Evolutionary conservation across 345 rosid species (phyloP), one percentile per base, ranked within the genome.

Genomic region (Mercurialis annua): DNA sequence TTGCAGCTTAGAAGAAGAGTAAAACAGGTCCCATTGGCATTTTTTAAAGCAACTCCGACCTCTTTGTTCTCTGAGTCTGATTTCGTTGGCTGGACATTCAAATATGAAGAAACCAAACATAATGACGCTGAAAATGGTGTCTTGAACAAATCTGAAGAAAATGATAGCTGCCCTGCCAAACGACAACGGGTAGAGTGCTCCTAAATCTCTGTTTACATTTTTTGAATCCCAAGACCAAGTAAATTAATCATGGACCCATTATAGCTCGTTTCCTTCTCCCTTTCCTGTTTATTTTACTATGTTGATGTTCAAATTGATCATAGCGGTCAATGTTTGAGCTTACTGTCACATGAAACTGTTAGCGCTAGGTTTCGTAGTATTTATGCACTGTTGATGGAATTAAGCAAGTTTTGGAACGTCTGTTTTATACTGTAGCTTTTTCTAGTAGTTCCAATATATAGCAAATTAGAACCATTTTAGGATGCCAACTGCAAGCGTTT

Each of bases 21-120:
- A 18, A 94, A 94, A 71, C 95, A 94, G 77, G 96, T 91, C 30
- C 95, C 99, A 6, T 73, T 89, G 77, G 96, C 96, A 6, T 86
- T 87, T 73, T 89, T 89, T 70, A 87, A 76, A 67, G 50, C 80
- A 48, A 77, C 77, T 6, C 94, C 97, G 14, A 63, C 92, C 12
- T 77, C 77, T 26, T 73, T 93, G 81, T 93, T 93, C 75, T 77
- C 85, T 0, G 92, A 87, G 20, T 73, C 90, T 6, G 94, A 93
- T 64, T 90, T 87, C 75, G 65, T 83, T 1, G 91, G 98, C 8
- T 94, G 99, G 97, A 78, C 92, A 4, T 94, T 91, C 78, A 70
- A 75, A 38, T 49, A 38, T 1, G 75, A 78, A 36, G 76, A 75
- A 55, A 52, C 46, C 42, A 63, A 64, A 47, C 78, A 55, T 26